Percentiles rank a stretch among this genome's conserved stretches.
Evolutionary conservation across 306 rosid species (phyloP).

Genomic region (Ziziphus jujuba): DNA sequence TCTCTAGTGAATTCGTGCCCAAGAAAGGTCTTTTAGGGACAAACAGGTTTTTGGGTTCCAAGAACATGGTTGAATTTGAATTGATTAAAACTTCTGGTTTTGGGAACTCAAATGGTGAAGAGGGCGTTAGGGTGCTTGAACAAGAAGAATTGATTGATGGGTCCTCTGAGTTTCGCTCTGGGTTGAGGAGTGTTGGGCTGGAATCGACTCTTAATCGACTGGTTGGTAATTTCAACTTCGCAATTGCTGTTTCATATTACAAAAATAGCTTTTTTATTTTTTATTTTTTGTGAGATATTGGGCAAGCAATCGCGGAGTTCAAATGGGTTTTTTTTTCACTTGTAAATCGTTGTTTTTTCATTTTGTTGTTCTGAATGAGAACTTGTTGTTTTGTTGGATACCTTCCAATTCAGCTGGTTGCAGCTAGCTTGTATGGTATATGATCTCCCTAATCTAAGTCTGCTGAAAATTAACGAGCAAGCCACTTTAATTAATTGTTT

Average conservation of each 20-base stretch:
- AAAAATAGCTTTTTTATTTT: background rate
- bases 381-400: background rate
- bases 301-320: background rate
- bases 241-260: background rate
- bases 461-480: background rate
- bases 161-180: slow-evolving; percentile 30
- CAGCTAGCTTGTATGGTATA: no score
- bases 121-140: slow-evolving; percentile 45
- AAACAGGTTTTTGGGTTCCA: slow-evolving; percentile 22
- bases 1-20: slow-evolving; percentile 24
- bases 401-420: background rate
- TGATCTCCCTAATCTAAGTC: background rate
- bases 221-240: slow-evolving; percentile 45
- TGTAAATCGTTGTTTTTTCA: no score
- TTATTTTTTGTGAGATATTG: background rate
- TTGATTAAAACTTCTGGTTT: slow-evolving; percentile 29
- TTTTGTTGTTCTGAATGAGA: background rate
- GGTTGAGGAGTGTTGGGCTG: slow-evolving; percentile 23
- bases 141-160: slow-evolving; percentile 53
- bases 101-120: slow-evolving; percentile 37
- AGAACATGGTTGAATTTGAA: slow-evolving; percentile 41
- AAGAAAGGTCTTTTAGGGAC: slow-evolving; percentile 18
- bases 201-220: slow-evolving; percentile 59
- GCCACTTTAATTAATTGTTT: no score
- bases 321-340: no score